These are phyloP conservation scores for Dicorynia guianensis DNA, from an alignment of 306 rosid genomes.

Conservation along the genomic window DNA sequence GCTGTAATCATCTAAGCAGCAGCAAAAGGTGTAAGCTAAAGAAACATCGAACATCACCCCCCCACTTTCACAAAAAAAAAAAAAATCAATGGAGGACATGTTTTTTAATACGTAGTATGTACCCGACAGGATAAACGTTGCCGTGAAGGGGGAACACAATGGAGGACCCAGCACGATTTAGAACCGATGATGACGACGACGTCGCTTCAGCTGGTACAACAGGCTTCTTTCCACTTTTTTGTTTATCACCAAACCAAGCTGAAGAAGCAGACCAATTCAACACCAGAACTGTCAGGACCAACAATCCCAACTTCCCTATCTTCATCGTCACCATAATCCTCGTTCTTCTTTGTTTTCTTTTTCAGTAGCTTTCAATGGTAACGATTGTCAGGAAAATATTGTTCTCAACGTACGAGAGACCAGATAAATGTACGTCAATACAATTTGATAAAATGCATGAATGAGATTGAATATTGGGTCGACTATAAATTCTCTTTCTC, in stretches of 20 bases:
- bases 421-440: not conserved
- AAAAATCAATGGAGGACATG: no score
- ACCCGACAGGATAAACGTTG: constrained; percentile 92
- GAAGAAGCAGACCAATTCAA: constrained; percentile 52
- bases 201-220: constrained; percentile 43
- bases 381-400: not conserved
- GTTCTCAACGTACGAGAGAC: not conserved
- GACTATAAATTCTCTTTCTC: constrained; percentile 20
- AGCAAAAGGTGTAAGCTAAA: constrained; percentile 37
- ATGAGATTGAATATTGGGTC: constrained; percentile 10
- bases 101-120: constrained; percentile 34
- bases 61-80: no score
- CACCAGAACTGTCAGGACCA: constrained; percentile 40
- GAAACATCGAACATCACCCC: not conserved
- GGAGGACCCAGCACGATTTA: constrained; percentile 59
- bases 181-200: constrained; percentile 21
- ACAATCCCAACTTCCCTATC: constrained; percentile 32
- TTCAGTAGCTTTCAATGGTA: not conserved
- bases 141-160: constrained; percentile 76
- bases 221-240: constrained; percentile 53
- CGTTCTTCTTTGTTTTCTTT: not conserved
- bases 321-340: constrained; percentile 21
- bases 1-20: not conserved
- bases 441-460: constrained; percentile 51
- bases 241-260: constrained; percentile 64